Percentiles rank a stretch among this genome's conserved stretches.
Evolutionary conservation across 805 yeast species (phyloP).

Genomic region (Hemisphaericaspora nanyangensis): DNA sequence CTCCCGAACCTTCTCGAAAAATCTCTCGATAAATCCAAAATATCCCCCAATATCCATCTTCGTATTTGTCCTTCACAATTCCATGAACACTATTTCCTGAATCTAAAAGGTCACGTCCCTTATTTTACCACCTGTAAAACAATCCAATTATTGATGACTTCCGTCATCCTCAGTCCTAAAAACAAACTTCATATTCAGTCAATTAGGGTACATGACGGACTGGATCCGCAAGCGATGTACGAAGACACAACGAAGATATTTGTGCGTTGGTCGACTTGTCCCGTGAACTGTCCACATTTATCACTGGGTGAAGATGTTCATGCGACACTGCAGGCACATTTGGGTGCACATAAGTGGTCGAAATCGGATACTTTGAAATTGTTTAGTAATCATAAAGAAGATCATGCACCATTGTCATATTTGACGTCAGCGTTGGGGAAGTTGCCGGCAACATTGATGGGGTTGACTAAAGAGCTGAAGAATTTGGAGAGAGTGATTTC

Average conservation of each 20-base stretch:
- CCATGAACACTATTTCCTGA: constrained; percentile 49
- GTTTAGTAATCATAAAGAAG: constrained; percentile 3
- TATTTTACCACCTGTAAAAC: constrained; percentile 58
- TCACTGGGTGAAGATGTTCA: constrained; percentile 9
- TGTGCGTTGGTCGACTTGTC: constrained; percentile 57
- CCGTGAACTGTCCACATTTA: constrained; percentile 49
- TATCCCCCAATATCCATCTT: constrained; percentile 47
- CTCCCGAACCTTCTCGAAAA: constrained; percentile 50
- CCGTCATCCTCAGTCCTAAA: constrained; percentile 51
- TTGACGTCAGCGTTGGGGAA: constrained; percentile 23
- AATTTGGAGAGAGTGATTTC: constrained; percentile 39
- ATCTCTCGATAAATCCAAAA: constrained; percentile 39
- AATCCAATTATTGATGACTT: constrained; percentile 49
- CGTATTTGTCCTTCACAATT: constrained; percentile 54
- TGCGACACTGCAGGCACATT: constrained; percentile 36
- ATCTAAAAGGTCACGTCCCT: constrained; percentile 50
- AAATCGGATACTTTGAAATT: constrained; percentile 25
- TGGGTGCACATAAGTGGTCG: constrained; percentile 42
- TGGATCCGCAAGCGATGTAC: constrained; percentile 30
- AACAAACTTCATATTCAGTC: constrained; percentile 51
- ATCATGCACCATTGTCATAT: constrained; percentile 13
- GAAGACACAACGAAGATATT: constrained; percentile 46
- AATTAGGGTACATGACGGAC: constrained; percentile 21
- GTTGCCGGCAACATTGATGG: constrained; percentile 30
- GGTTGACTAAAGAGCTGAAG: constrained; percentile 24